A percentile compares a stretch with the other conserved stretches of the same genome.
phyloP scores from a whole-genome alignment of 2,329 filamentous ascomycete species.

The Aurifilum marmelostoma region DNA sequence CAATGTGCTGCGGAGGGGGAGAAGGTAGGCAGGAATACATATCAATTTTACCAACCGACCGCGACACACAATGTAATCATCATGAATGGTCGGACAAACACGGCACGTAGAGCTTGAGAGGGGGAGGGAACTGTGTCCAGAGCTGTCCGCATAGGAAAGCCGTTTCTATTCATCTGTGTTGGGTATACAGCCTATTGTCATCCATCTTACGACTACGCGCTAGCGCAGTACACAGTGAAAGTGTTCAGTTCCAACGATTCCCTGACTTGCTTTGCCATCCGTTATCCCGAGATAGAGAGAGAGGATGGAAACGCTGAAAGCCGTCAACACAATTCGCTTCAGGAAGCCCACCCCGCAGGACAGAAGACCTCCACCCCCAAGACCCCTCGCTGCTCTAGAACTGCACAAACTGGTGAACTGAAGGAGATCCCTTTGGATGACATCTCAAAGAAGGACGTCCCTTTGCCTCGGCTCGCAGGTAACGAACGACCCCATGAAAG shows the following conservation, averaged over 20 bases:
- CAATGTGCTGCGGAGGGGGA: not conserved
- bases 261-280: not conserved
- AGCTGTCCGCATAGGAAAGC: not conserved
- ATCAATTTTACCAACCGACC: no score
- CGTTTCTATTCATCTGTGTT: not conserved
- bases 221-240: not conserved
- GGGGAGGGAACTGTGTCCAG: not conserved
- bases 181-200: not conserved
- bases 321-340: not conserved
- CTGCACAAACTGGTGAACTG: not conserved
- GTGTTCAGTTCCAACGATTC: not conserved
- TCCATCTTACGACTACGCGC: not conserved
- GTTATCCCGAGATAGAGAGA: no score
- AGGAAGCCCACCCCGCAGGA: not conserved
- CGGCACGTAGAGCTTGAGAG: not conserved
- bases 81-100: not conserved
- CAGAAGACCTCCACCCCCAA: not conserved
- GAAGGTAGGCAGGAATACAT: no score
- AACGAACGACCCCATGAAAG: not conserved
- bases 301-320: not conserved
- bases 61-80: no score
- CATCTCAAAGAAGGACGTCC: not conserved
- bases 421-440: not conserved
- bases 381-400: conserved; percentile 7
- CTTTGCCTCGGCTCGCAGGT: not conserved